Percentiles rank a stretch among this genome's conserved stretches.
phyloP scores from a whole-genome alignment of 2,329 filamentous ascomycete genomes.

The Exophiala viscosa region DNA sequence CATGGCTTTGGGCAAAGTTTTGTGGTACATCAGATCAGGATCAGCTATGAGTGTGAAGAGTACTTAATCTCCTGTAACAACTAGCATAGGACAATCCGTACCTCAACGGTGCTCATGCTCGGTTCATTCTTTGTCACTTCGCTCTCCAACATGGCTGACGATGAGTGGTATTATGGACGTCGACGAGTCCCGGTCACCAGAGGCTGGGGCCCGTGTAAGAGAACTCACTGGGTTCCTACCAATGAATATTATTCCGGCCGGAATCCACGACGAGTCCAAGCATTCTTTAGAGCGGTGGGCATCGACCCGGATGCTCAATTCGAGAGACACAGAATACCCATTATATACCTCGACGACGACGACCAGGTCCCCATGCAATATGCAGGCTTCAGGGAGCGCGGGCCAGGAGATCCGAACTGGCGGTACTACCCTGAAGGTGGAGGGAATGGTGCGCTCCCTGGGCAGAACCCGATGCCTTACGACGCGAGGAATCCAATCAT shows the following conservation, averaged over 20 bases:
- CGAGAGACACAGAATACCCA: background rate
- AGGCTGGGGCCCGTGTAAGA: constrained; percentile 18
- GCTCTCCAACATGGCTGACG: constrained; percentile 2
- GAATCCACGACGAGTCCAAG: constrained; percentile 6
- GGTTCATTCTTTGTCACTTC: too few species aligned
- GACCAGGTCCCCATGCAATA: background rate
- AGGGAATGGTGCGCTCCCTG: constrained; percentile 4
- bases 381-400: constrained; percentile 4
- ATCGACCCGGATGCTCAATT: constrained; percentile 10
- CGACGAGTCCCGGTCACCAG: constrained; percentile 10
- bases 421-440: background rate
- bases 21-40: background rate
- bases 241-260: constrained; percentile 11
- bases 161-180: constrained; percentile 9
- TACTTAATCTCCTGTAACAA: background rate
- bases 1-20: background rate
- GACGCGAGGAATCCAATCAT: constrained; percentile 4
- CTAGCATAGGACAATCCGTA: too few species aligned
- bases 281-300: constrained; percentile 5
- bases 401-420: background rate
- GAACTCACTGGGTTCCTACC: constrained; percentile 18
- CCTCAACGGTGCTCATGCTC: too few species aligned
- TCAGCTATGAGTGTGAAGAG: background rate
- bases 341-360: background rate
- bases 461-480: background rate